Percentiles rank a stretch among this genome's conserved stretches.
Evolutionary conservation across 495 filamentous ascomycete genomes (phyloP).

Genomic region (Podospora fimiseda): DNA sequence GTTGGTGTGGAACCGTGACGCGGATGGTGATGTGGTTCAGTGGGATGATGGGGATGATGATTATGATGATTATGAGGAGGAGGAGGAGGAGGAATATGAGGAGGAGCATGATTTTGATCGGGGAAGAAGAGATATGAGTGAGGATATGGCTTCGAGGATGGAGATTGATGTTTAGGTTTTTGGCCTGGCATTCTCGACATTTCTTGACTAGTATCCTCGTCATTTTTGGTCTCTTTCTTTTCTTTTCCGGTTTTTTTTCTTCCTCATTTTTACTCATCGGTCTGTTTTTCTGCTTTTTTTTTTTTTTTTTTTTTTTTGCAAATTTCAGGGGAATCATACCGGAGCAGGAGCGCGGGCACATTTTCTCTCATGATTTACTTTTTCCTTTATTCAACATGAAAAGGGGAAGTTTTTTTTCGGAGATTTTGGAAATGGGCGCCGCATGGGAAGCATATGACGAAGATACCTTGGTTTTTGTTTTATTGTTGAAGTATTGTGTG

Average conservation of each 20-base stretch:
- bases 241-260: too few relatives aligned
- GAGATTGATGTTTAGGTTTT: conserved; percentile 44
- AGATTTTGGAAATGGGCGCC: background rate
- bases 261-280: too few relatives aligned
- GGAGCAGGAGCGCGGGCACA: too few relatives aligned
- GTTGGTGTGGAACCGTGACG: conserved; percentile 43
- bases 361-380: background rate
- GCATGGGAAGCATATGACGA: too few relatives aligned
- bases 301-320: background rate
- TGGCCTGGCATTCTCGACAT: background rate
- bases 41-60: too few relatives aligned
- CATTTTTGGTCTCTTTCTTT: conserved; percentile 1
- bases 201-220: background rate
- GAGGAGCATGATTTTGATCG: too few relatives aligned
- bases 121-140: conserved; percentile 56
- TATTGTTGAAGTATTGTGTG: background rate
- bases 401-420: background rate
- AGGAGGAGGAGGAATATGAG: conserved; percentile 19
- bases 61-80: conserved; percentile 47
- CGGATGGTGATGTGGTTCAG: conserved; percentile 46
- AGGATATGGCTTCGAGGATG: conserved; percentile 68
- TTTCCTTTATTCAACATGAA: background rate
- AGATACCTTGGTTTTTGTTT: background rate
- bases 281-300: conserved; percentile 7
- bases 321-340: too few relatives aligned